phyloP scores from a whole-genome alignment of 805 yeast species.

The Pichia paraexigua region DNA sequence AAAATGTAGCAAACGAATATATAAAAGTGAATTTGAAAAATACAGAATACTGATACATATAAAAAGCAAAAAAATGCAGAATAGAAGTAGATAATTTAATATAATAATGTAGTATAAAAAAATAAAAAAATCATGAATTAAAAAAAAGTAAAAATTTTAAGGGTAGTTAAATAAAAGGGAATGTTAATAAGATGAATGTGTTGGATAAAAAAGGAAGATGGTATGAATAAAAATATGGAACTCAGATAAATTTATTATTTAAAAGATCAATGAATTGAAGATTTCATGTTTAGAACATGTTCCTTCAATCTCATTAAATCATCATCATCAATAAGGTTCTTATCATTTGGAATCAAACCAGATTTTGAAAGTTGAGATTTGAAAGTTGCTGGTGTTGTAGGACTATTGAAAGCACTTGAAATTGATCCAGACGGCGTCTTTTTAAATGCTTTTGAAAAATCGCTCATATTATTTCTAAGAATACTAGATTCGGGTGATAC shows the following conservation, averaged over 20 bases:
- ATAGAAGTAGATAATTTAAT: not conserved
- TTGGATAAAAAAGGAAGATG: not conserved
- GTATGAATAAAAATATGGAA: not conserved
- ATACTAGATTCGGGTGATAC: slow-evolving; percentile 5
- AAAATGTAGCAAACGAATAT: not conserved
- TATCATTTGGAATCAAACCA: not conserved
- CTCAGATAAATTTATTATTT: not conserved
- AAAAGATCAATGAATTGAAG: slow-evolving; percentile 12
- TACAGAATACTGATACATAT: not conserved
- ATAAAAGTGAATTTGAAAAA: not conserved
- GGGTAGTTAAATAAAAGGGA: not conserved
- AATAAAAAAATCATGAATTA: not conserved
- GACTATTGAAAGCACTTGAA: slow-evolving; percentile 1
- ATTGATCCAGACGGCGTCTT: slow-evolving; percentile 3
- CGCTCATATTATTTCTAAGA: not conserved
- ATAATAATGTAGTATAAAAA: not conserved
- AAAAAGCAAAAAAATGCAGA: not conserved
- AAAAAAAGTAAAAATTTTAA: not conserved
- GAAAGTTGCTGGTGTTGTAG: not conserved
- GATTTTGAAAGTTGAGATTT: not conserved
- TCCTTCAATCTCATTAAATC: slow-evolving; percentile 25
- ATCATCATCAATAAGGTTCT: slow-evolving; percentile 18
- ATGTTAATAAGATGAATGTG: not conserved
- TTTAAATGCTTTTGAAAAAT: slow-evolving; percentile 13
- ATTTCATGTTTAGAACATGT: slow-evolving; percentile 24